Percentiles rank a stretch among this genome's conserved stretches.
Evolutionary conservation across 345 rosid genomes (phyloP).

Genomic region (Linum tenue): DNA sequence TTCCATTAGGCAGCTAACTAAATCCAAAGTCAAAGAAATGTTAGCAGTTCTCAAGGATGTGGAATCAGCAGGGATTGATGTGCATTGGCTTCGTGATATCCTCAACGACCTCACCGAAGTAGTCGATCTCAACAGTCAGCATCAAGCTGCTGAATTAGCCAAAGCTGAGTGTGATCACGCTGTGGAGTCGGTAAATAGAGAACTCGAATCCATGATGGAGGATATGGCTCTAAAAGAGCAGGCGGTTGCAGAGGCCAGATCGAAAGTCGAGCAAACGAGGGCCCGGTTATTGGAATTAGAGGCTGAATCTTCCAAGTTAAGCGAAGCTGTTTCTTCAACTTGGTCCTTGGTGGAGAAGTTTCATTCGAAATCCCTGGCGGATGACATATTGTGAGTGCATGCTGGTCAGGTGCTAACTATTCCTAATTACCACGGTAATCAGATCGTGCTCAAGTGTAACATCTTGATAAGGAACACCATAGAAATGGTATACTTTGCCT

Average conservation of each 20-base stretch:
- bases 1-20: constrained; percentile 47
- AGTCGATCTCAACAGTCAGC: constrained; percentile 37
- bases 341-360: constrained; percentile 36
- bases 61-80: constrained; percentile 58
- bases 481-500: no score
- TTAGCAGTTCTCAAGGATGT: constrained; percentile 71
- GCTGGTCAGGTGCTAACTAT: not conserved
- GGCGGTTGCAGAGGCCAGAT: constrained; percentile 32
- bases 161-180: constrained; percentile 30
- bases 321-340: constrained; percentile 26
- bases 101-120: constrained; percentile 49
- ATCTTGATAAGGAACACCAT: no score
- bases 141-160: constrained; percentile 29
- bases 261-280: constrained; percentile 28
- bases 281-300: constrained; percentile 36
- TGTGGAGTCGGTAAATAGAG: constrained; percentile 37
- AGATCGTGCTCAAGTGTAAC: no score
- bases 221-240: constrained; percentile 43
- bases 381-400: constrained; percentile 38
- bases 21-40: constrained; percentile 57
- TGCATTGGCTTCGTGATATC: constrained; percentile 46
- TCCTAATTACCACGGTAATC: not conserved
- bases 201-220: constrained; percentile 35
- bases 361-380: constrained; percentile 37
- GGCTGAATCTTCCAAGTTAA: constrained; percentile 31